These are phyloP conservation scores for Penicillium paneum DNA, from an alignment of 2,329 filamentous ascomycete genomes.

Conservation along the genomic window DNA sequence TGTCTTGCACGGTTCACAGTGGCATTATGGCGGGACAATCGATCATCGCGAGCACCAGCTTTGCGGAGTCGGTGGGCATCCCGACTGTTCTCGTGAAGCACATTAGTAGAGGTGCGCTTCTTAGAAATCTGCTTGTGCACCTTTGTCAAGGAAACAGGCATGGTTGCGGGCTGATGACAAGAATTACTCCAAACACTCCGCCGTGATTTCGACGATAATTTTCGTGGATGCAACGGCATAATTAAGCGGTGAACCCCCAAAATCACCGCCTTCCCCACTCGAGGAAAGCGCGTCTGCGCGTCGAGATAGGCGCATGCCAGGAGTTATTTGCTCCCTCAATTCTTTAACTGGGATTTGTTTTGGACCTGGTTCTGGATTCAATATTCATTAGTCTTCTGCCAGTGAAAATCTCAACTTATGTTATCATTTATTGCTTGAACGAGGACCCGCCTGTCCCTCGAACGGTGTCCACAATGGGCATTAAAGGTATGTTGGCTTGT, in stretches of 20 bases:
- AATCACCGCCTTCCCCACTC: conserved; percentile 21
- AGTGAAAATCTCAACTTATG: conserved; percentile 15
- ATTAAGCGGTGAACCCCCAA: conserved; percentile 30
- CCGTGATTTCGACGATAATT: conserved; percentile 17
- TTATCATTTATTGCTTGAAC: conserved; percentile 24
- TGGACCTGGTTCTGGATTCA: conserved; percentile 5
- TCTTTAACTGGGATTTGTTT: conserved; percentile 8
- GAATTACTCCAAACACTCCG: conserved; percentile 2
- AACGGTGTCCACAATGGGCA: conserved; percentile 42
- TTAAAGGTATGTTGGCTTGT: conserved; percentile 38
- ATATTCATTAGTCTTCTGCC: conserved; percentile 4
- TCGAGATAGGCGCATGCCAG: conserved; percentile 35
- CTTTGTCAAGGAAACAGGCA: conserved; percentile 72
- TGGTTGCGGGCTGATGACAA: conserved; percentile 36
- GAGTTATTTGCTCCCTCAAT: conserved; percentile 17
- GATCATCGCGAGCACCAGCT: conserved; percentile 77
- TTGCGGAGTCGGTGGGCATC: conserved; percentile 78
- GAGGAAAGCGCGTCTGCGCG: conserved; percentile 33
- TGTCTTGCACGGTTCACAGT: conserved; percentile 70
- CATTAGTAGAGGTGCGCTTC: conserved; percentile 72
- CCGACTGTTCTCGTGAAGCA: conserved; percentile 82
- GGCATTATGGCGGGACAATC: conserved; percentile 69
- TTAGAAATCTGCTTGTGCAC: conserved; percentile 86
- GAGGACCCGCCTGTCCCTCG: conserved; percentile 29
- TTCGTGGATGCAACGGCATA: conserved; percentile 31